Evolutionary conservation across 2,329 filamentous ascomycete species (phyloP).

Genomic region (Penicillium sclerotigenum): DNA sequence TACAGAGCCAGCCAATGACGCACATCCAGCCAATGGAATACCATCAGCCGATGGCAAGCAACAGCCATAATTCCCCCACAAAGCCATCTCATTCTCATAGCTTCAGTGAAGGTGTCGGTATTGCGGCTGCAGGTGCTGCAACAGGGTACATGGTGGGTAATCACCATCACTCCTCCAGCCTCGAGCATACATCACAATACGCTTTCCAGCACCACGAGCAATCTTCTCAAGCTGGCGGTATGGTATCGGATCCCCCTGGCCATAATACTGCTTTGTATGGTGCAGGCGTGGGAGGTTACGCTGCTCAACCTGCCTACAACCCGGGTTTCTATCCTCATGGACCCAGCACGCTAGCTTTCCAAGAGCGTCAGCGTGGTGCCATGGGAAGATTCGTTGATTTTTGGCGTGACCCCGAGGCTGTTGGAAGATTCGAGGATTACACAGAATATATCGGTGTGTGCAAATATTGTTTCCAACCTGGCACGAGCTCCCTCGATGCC

Average conservation of each 20-base stretch:
- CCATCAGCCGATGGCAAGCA: slow-evolving; percentile 12
- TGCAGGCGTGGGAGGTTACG: slow-evolving; percentile 37
- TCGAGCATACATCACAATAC: slow-evolving; percentile 31
- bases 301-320: slow-evolving; percentile 31
- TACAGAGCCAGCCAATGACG: background rate
- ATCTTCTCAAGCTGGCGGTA: slow-evolving; percentile 17
- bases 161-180: slow-evolving; percentile 32
- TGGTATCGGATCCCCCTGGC: slow-evolving; percentile 10
- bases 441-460: slow-evolving; percentile 65
- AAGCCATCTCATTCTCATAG: slow-evolving; percentile 34
- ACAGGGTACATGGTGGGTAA: slow-evolving; percentile 42
- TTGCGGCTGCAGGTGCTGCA: slow-evolving; percentile 41
- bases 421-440: slow-evolving; percentile 64
- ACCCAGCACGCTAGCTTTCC: slow-evolving; percentile 44
- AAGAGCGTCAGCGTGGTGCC: slow-evolving; percentile 55
- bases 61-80: slow-evolving; percentile 8
- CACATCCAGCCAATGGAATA: background rate
- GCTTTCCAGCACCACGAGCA: slow-evolving; percentile 32
- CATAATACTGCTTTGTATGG: slow-evolving; percentile 46
- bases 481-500: slow-evolving; percentile 54
- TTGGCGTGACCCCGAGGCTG: slow-evolving; percentile 63
- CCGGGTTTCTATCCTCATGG: slow-evolving; percentile 33
- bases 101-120: slow-evolving; percentile 35
- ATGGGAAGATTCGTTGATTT: slow-evolving; percentile 57
- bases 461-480: slow-evolving; percentile 62